phyloP scores from a whole-genome alignment of 768 basidiomycete species.

The Stropharia rugosoannulata region DNA sequence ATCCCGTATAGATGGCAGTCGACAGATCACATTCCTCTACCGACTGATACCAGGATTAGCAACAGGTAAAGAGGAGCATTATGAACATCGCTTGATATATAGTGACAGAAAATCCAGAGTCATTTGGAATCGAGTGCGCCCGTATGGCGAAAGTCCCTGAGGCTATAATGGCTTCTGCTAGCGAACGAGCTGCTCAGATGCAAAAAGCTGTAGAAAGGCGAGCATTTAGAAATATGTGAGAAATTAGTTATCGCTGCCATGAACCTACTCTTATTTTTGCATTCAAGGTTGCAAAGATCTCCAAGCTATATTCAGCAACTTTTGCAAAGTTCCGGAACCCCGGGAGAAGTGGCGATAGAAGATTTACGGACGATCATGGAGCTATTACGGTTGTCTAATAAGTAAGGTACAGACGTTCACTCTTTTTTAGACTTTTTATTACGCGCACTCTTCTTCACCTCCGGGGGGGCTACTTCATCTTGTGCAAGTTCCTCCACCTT shows the following conservation, averaged over 20 bases:
- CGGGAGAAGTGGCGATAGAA: constrained; percentile 20
- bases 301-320: constrained; percentile 26
- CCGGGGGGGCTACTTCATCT: constrained; percentile 8
- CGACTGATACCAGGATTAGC: constrained; percentile 70
- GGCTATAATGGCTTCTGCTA: constrained; percentile 60
- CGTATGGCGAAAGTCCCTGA: constrained; percentile 84
- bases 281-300: constrained; percentile 21
- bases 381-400: constrained; percentile 17
- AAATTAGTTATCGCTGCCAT: neutral
- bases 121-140: constrained; percentile 92
- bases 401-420: constrained; percentile 19
- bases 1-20: constrained; percentile 64
- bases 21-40: constrained; percentile 89
- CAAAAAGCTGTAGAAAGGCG: constrained; percentile 51
- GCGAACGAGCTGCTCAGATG: constrained; percentile 52
- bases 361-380: constrained; percentile 26
- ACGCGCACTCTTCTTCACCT: constrained; percentile 24
- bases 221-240: constrained; percentile 49
- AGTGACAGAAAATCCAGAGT: constrained; percentile 39
- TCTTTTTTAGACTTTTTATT: constrained; percentile 43
- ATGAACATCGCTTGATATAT: neutral
- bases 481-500: constrained; percentile 30
- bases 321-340: constrained; percentile 15
- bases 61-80: constrained; percentile 32
- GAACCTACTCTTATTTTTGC: neutral